phyloP scores from a whole-genome alignment of 106 monocot genomes.

The Allium sativum region DNA sequence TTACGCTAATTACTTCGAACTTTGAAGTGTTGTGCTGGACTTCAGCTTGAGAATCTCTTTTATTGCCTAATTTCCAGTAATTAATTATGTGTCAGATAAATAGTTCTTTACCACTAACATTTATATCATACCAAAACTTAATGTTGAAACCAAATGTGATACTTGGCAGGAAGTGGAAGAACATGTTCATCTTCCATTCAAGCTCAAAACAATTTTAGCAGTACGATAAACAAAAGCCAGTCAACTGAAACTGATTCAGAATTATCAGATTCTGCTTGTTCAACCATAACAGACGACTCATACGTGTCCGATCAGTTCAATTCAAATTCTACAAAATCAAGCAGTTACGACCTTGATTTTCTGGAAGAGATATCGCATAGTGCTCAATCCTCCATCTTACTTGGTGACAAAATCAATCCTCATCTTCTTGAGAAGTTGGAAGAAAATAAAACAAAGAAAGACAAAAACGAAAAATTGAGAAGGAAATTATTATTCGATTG shows the following conservation, averaged over 20 bases:
- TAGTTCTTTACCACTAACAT: too few relatives aligned
- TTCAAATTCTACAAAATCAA: not conserved
- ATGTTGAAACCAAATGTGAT: too few relatives aligned
- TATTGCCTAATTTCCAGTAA: too few relatives aligned
- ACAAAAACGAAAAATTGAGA: constrained; percentile 18
- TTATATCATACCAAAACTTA: too few relatives aligned
- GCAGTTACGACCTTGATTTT: constrained; percentile 23
- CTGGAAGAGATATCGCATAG: constrained; percentile 23
- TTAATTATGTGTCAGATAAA: too few relatives aligned
- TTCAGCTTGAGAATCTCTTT: too few relatives aligned
- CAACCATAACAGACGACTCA: constrained; percentile 10
- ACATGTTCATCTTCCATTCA: constrained; percentile 25
- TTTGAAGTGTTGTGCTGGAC: too few relatives aligned
- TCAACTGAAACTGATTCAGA: constrained; percentile 19
- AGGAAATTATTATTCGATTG: constrained; percentile 70
- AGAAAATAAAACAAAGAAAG: constrained; percentile 10
- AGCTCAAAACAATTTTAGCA: constrained; percentile 16
- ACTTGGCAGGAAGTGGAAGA: constrained; percentile 26
- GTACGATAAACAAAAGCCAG: constrained; percentile 6
- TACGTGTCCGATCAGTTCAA: constrained; percentile 1
- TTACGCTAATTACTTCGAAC: too few relatives aligned
- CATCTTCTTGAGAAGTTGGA: constrained; percentile 47
- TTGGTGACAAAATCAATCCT: constrained; percentile 19
- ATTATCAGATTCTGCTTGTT: constrained; percentile 36
- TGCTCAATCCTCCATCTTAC: not conserved